Evolutionary conservation across 2,329 filamentous ascomycete genomes (phyloP).

Genomic region (Colletotrichum tamarilloi): DNA sequence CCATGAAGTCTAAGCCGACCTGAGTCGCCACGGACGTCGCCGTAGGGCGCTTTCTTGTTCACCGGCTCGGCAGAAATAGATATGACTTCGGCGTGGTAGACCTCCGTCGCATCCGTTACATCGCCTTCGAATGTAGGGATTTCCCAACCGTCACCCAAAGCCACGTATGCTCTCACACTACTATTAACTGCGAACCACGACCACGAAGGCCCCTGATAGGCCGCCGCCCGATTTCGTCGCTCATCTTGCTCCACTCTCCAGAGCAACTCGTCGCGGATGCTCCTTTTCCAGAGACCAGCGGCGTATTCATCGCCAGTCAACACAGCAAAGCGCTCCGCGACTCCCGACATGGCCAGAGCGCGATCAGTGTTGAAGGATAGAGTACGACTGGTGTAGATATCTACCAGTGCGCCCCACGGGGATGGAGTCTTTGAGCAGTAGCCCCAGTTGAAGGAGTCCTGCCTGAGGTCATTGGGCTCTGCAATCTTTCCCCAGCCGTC

Average conservation of each 20-base stretch:
- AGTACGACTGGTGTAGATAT: not conserved
- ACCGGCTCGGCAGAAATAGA: not conserved
- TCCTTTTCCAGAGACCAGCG: not conserved
- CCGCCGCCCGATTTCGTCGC: too few species aligned
- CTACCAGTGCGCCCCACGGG: not conserved
- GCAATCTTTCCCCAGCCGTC: not conserved
- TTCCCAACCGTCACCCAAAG: not conserved
- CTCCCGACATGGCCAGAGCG: not conserved
- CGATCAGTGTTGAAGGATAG: not conserved
- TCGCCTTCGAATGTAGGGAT: not conserved
- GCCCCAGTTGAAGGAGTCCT: not conserved
- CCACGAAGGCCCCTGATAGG: not conserved
- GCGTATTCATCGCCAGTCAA: not conserved
- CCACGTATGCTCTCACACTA: not conserved
- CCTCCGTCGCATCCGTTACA: not conserved
- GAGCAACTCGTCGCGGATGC: not conserved
- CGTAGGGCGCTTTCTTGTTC: not conserved
- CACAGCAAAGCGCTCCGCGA: not conserved
- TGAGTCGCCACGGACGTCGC: not conserved
- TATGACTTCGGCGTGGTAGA: not conserved
- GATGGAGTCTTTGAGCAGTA: not conserved
- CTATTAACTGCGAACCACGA: not conserved
- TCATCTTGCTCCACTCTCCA: not conserved
- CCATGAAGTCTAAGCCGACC: not conserved
- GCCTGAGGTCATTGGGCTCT: not conserved